Evolutionary conservation across 257 asterid genomes (phyloP).

Genomic region (Jacaranda mimosifolia): DNA sequence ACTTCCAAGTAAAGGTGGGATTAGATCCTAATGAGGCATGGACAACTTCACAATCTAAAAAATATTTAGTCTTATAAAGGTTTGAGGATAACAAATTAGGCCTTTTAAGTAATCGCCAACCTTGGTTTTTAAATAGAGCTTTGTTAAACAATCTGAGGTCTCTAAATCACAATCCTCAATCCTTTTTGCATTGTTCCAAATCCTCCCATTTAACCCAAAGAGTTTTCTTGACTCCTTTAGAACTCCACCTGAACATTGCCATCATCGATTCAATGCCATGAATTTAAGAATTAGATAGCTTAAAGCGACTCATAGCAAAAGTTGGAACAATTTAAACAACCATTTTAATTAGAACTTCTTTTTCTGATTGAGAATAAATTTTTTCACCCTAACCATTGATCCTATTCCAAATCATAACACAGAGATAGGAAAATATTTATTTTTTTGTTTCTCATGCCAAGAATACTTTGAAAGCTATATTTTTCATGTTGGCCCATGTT

Average conservation of each 20-base stretch:
- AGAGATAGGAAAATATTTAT: too few relatives aligned
- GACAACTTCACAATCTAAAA: neutral
- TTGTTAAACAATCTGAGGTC: too few relatives aligned
- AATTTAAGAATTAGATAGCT: neutral
- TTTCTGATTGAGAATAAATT: neutral
- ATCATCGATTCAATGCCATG: neutral
- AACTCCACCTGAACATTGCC: neutral
- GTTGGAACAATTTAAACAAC: neutral
- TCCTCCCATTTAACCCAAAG: neutral
- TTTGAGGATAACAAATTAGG: neutral
- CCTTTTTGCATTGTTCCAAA: neutral
- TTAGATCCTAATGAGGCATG: neutral
- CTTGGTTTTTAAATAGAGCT: neutral
- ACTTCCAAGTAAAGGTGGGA: neutral
- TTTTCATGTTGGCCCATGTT: too few relatives aligned
- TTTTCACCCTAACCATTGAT: neutral
- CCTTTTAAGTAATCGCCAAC: neutral
- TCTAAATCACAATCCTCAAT: neutral
- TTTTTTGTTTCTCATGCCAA: neutral
- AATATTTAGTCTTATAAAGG: neutral
- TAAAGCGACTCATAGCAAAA: too few relatives aligned
- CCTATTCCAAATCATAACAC: neutral
- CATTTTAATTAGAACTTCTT: too few relatives aligned
- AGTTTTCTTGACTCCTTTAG: neutral
- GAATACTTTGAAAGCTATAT: too few relatives aligned